Percentiles rank a stretch among this genome's conserved stretches.
Conservation (phyloP, 345 rosid species). For the Citrus inodora region DNA sequence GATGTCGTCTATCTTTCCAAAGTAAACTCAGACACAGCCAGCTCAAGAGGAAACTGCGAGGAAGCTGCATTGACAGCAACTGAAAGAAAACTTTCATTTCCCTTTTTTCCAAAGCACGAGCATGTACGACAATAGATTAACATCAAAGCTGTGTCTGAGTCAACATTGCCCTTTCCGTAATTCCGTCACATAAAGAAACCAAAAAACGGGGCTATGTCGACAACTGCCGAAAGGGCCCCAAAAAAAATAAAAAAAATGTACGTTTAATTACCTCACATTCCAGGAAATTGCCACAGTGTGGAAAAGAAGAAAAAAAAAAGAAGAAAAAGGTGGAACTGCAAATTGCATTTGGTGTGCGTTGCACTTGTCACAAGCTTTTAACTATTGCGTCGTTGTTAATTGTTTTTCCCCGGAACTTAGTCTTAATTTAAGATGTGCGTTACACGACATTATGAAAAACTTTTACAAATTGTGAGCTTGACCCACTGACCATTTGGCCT, state of each 20-base stretch:
- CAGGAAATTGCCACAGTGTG: not conserved
- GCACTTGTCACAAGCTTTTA: no score
- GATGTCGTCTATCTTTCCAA: not conserved
- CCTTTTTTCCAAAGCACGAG: not conserved
- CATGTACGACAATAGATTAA: not conserved
- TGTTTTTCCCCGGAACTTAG: no score
- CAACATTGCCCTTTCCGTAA: not conserved
- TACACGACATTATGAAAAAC: no score
- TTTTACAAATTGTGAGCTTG: no score
- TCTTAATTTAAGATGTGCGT: no score
- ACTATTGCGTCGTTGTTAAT: no score
- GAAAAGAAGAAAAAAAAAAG: no score
- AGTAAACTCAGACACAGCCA: not conserved
- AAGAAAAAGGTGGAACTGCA: not conserved
- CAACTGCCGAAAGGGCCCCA: not conserved
- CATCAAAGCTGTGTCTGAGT: not conserved
- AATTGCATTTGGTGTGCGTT: no score
- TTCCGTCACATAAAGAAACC: not conserved
- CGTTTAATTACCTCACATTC: not conserved
- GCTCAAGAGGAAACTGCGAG: not conserved
- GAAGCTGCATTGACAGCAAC: not conserved
- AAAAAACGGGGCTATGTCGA: not conserved
- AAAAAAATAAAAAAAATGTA: not conserved
- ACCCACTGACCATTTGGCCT: no score
- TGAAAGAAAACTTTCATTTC: not conserved